These are phyloP conservation scores for Pulveroboletus sp. DNA, from an alignment of 768 basidiomycete species.

Conservation along the genomic window DNA sequence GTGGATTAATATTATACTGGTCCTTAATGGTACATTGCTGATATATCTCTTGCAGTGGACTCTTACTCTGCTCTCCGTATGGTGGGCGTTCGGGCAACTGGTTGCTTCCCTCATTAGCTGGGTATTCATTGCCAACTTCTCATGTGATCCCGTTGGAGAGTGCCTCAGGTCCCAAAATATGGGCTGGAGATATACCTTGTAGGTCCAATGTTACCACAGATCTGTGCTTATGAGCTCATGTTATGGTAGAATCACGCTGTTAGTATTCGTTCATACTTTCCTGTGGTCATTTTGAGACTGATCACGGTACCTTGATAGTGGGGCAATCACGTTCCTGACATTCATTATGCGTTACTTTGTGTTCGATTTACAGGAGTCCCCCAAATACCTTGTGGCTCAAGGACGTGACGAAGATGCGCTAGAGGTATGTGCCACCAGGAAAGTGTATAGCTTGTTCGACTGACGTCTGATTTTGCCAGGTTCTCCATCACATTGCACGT, in stretches of 20 bases:
- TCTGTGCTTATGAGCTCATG: background rate
- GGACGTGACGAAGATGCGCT: conserved; percentile 58
- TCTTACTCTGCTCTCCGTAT: conserved; percentile 52
- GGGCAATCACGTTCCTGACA: conserved; percentile 47
- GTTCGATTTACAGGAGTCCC: conserved; percentile 59
- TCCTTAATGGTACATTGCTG: background rate
- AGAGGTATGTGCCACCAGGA: conserved; percentile 25
- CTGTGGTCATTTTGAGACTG: background rate
- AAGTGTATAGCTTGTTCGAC: background rate
- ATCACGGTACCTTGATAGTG: conserved; percentile 27
- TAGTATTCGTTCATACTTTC: conserved; percentile 12
- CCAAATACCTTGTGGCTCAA: conserved; percentile 58
- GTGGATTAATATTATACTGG: conserved; percentile 1
- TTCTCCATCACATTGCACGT: conserved; percentile 47
- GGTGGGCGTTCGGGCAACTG: conserved; percentile 54
- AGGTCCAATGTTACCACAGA: background rate
- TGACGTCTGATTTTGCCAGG: conserved; percentile 24
- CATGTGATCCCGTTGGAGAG: conserved; percentile 41
- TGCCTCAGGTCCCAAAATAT: conserved; percentile 51
- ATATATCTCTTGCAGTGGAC: conserved; percentile 38
- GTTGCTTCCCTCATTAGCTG: conserved; percentile 51
- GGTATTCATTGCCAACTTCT: conserved; percentile 55
- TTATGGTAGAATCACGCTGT: conserved; percentile 39
- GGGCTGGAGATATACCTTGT: conserved; percentile 62
- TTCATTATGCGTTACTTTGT: conserved; percentile 55